Percentiles rank a stretch among this genome's conserved stretches.
Evolutionary conservation across 164 flowering plant species (phyloP).

Genomic region (Chloranthus sessilifolius): DNA sequence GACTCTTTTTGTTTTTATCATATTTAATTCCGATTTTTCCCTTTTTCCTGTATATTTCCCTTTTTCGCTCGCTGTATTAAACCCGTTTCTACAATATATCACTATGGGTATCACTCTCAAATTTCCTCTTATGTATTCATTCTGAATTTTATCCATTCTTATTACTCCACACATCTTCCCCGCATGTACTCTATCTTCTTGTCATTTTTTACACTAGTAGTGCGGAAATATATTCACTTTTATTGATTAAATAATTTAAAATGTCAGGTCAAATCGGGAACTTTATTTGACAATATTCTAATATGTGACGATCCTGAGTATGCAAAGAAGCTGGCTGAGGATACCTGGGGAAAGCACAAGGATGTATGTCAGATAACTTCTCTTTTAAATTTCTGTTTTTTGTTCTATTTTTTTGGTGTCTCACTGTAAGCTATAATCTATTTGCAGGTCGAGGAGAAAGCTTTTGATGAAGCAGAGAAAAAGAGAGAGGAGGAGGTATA

Average conservation of each 20-base stretch:
- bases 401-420: background rate
- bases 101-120: no score
- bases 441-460: conserved; percentile 49
- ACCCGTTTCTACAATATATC: no score
- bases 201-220: background rate
- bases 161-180: no score
- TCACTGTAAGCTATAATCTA: background rate
- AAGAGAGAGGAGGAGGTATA: conserved; percentile 48
- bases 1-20: no score
- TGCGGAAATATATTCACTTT: background rate
- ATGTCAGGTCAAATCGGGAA: conserved; percentile 43
- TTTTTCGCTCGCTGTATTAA: no score
- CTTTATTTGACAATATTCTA: conserved; percentile 70
- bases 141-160: no score
- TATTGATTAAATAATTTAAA: background rate
- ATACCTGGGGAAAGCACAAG: conserved; percentile 44
- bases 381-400: background rate
- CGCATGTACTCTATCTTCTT: no score
- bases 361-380: conserved; percentile 17
- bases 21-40: no score
- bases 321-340: conserved; percentile 61
- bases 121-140: no score
- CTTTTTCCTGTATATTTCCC: no score
- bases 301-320: conserved; percentile 76
- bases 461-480: conserved; percentile 63